Percentiles rank a stretch among this genome's conserved stretches.
Evolutionary conservation across 2,329 filamentous ascomycete species (phyloP).

Genomic region (Colletotrichum simmondsii): DNA sequence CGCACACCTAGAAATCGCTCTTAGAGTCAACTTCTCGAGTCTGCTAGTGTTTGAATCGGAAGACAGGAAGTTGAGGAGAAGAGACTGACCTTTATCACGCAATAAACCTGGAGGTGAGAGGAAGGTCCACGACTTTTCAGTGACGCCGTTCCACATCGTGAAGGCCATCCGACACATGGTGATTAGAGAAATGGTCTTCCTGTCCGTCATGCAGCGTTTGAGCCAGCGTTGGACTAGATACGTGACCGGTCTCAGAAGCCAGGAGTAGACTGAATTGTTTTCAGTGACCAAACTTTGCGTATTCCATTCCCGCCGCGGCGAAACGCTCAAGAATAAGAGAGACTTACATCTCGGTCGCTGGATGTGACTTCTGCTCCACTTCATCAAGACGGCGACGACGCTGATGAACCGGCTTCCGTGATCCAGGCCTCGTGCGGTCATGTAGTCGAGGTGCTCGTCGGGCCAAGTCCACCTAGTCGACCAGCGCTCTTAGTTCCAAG

Average conservation of each 20-base stretch:
- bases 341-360: neutral
- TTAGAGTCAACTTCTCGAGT: neutral
- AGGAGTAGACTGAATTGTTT: neutral
- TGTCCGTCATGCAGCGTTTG: neutral
- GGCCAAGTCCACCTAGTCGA: neutral
- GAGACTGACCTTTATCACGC: slow-evolving; percentile 10
- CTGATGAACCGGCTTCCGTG: neutral
- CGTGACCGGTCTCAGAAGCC: neutral
- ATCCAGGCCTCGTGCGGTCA: neutral
- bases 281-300: neutral
- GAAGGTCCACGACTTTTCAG: slow-evolving; percentile 1
- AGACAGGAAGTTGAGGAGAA: no score
- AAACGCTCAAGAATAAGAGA: neutral
- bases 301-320: neutral
- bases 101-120: neutral
- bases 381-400: neutral
- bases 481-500: neutral
- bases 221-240: neutral
- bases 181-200: neutral
- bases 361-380: neutral
- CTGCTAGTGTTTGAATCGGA: no score
- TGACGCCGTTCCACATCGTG: slow-evolving; percentile 10
- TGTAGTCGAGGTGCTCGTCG: neutral
- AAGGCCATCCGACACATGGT: neutral
- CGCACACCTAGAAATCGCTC: neutral